Evolutionary conservation across 1,284 basidiomycete genomes (phyloP), one percentile per base, ranked within the genome.

Genomic region (Melampsora larici-populina): DNA sequence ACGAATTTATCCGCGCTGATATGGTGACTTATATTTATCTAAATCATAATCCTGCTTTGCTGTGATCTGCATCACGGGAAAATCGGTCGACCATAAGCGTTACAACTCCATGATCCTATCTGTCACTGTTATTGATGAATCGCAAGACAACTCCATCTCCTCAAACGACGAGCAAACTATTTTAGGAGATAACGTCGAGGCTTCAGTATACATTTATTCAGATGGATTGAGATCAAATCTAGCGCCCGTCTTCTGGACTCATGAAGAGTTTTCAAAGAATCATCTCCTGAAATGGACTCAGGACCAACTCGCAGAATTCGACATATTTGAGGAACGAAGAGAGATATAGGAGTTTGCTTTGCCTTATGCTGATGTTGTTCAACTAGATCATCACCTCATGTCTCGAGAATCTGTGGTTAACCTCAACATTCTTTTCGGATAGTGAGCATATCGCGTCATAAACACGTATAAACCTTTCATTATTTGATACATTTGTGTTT

Each of bases 31-130:
- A 66, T 15, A n/a, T 26, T 51, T n/a, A 18, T n/a, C n/a, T 31
- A 29, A 17, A 69, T 18, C 36, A 2, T 15, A 2, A 18, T 68
- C 43, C 21, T 18, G 15, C 33, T 4, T 17, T 18, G 7, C 63
- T 65, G 13, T 9, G 29, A 21, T n/a, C 7, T 31, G 0, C 18
- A 31, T 18, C 66, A 49, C 66, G 66, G 66, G 46, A 31, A 49
- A 48, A 29, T 26, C 29, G 46, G n/a, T 31, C 33, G 24, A 48
- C 18, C 40, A 24, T 58, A 31, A 55, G 48, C 43, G 48, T 58
- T 71, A 71, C 18, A 71, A 58, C 24, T 46, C 26, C 17, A 68
- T 46, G 46, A 68, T 40, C 40, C 21, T 60, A 24, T 13, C 46
- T 46, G 17, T 46, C 46, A 46, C 15, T 17, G 6, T 17, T 18